Conservation (phyloP, 2,329 filamentous ascomycete genomes). For the Penicillium sp. region DNA sequence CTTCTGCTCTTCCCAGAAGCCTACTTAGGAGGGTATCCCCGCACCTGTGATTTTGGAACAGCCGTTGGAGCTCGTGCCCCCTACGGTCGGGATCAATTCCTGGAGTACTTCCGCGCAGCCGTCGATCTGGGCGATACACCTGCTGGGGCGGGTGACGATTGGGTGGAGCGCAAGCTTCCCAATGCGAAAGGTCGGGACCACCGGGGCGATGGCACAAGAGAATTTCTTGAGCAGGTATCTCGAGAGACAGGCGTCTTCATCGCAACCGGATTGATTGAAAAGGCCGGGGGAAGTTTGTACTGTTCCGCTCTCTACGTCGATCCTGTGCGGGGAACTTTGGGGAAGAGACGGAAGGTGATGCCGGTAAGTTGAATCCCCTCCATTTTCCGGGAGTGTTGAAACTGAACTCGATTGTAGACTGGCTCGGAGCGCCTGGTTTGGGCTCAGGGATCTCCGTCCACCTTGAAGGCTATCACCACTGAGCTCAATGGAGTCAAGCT, state of each 20-base stretch:
- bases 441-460: slow-evolving; percentile 80
- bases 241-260: slow-evolving; percentile 78
- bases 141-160: slow-evolving; percentile 68
- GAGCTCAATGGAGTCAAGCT: slow-evolving; percentile 76
- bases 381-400: neutral
- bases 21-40: slow-evolving; percentile 87
- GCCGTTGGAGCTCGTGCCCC: slow-evolving; percentile 68
- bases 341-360: slow-evolving; percentile 91
- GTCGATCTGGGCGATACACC: slow-evolving; percentile 83
- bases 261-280: slow-evolving; percentile 77
- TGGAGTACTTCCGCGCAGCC: slow-evolving; percentile 74
- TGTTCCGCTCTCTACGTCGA: slow-evolving; percentile 82
- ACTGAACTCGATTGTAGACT: slow-evolving; percentile 53
- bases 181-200: slow-evolving; percentile 52
- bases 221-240: slow-evolving; percentile 75
- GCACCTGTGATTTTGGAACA: slow-evolving; percentile 75
- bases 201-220: slow-evolving; percentile 74
- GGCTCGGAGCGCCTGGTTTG: slow-evolving; percentile 81
- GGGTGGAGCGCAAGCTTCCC: slow-evolving; percentile 65
- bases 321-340: slow-evolving; percentile 69
- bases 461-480: slow-evolving; percentile 76
- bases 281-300: slow-evolving; percentile 78
- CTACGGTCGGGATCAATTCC: slow-evolving; percentile 76
- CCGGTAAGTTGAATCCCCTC: slow-evolving; percentile 57
- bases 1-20: slow-evolving; percentile 89